Percentiles rank a stretch among this genome's conserved stretches.
phyloP scores from a whole-genome alignment of 2,329 filamentous ascomycete species.

The Fusarium sp. region DNA sequence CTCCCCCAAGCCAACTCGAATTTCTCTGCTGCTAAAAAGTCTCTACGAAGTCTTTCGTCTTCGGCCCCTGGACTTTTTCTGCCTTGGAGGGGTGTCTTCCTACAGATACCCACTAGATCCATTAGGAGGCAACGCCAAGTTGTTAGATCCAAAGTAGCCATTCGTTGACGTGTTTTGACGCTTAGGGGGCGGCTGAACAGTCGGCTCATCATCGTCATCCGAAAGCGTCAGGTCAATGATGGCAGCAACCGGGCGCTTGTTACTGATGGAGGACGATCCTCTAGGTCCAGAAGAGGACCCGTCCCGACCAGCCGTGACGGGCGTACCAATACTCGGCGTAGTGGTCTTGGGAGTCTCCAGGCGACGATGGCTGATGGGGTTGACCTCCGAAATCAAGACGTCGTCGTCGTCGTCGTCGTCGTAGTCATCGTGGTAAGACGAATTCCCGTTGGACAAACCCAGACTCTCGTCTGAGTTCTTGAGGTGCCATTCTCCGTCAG shows the following conservation, averaged over 20 bases:
- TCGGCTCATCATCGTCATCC: slow-evolving; percentile 64
- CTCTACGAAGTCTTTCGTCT: slow-evolving; percentile 30
- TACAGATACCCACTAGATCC: slow-evolving; percentile 36
- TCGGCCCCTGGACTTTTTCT: slow-evolving; percentile 18
- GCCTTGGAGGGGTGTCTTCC: slow-evolving; percentile 25
- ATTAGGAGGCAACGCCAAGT: slow-evolving; percentile 33
- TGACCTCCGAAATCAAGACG: slow-evolving; percentile 59
- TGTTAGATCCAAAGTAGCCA: slow-evolving; percentile 31
- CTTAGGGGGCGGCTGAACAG: slow-evolving; percentile 58
- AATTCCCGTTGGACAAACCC: slow-evolving; percentile 40
- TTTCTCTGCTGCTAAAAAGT: slow-evolving; percentile 1
- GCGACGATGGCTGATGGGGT: slow-evolving; percentile 45
- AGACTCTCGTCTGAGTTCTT: slow-evolving; percentile 49
- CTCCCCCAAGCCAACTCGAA: not conserved
- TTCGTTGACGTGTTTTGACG: slow-evolving; percentile 52
- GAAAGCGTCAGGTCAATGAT: slow-evolving; percentile 71
- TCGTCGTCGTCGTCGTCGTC: slow-evolving; percentile 63
- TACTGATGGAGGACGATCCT: slow-evolving; percentile 49
- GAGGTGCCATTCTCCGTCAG: slow-evolving; percentile 79
- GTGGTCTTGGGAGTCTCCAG: slow-evolving; percentile 51
- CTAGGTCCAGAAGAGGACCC: slow-evolving; percentile 51
- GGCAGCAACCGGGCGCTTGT: slow-evolving; percentile 61
- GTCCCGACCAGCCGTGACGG: slow-evolving; percentile 50
- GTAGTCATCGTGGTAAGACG: slow-evolving; percentile 42
- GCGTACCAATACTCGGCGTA: slow-evolving; percentile 51